Evolutionary conservation across 352 stramenopile genomes (phyloP), one percentile per base, ranked within the genome.

Genomic region (Phytophthora syringae): DNA sequence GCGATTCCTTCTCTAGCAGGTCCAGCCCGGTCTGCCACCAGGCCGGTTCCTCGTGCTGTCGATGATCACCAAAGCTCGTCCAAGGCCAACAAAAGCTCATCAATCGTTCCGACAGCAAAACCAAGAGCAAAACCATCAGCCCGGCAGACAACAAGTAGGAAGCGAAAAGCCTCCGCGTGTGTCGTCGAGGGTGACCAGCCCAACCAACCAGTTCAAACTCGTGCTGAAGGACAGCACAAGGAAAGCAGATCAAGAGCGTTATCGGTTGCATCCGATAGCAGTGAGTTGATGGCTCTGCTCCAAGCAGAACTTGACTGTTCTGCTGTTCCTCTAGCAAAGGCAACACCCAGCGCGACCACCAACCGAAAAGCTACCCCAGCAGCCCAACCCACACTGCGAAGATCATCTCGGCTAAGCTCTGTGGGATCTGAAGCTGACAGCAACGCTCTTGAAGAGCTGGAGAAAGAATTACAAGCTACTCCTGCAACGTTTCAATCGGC

Each of bases 391-490:
- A 44, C 20, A 51, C 32, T 48, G 48, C 45, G 52, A 21, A 63
- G 47, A 43, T 72, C 47, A n/a, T 59, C 52, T 63, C 36, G 60
- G 5, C 54, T 68, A 34, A 64, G 62, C 24, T 58, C 49, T 34
- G 27, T 67, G 45, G 64, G 47, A 28, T 76, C 64, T 16, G 60
- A 67, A 42, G 52, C 58, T 34, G 70, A 70, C 9, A 78, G 67
- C n/a, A 68, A 82, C 28, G 70, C 68, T 10, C 34, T 80, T 42
- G 68, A 66, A 39, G 53, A 76, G 42, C 45, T 82, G 5, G 66
- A 79, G 45, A 67, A 49, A 18, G 69, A 84, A 50, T 44, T 76
- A 15, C 65, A 51, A 18, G 36, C 50, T 39, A 59, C 49, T 27
- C 18, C 48, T 39, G 37, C 47, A 64, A 40, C 34, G 39, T 47